Evolutionary conservation across 768 basidiomycete species (phyloP).

Genomic region (Mycena metata): DNA sequence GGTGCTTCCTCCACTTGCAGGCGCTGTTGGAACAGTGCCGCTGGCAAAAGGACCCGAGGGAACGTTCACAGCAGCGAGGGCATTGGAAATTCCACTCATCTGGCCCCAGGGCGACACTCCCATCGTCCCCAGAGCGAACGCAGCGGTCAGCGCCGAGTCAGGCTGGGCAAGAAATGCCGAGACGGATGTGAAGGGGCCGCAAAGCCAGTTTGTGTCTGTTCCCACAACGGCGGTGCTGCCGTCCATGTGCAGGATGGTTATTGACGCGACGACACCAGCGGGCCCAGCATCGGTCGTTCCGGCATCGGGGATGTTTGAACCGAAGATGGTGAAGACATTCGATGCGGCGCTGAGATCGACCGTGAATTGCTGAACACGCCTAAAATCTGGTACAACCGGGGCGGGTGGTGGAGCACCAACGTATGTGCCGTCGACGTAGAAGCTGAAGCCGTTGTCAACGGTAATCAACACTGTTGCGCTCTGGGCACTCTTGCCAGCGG

Average conservation of each 20-base stretch:
- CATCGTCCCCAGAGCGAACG: constrained; percentile 2
- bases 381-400: neutral
- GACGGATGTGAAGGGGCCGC: constrained; percentile 13
- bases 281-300: constrained; percentile 8
- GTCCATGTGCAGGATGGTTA: constrained; percentile 10
- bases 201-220: constrained; percentile 28
- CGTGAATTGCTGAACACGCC: constrained; percentile 13
- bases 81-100: constrained; percentile 10
- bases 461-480: constrained; percentile 15
- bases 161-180: constrained; percentile 4
- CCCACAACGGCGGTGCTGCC: constrained; percentile 1
- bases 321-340: constrained; percentile 22
- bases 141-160: constrained; percentile 9
- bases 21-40: constrained; percentile 5
- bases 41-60: constrained; percentile 19
- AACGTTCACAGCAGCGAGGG: constrained; percentile 21
- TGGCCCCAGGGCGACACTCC: constrained; percentile 8
- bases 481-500: constrained; percentile 22
- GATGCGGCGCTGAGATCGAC: constrained; percentile 8
- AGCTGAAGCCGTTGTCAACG: constrained; percentile 27
- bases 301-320: constrained; percentile 4
- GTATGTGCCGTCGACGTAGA: constrained; percentile 23
- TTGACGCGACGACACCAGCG: constrained; percentile 19
- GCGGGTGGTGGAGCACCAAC: constrained; percentile 7
- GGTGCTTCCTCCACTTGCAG: too few species aligned